These are phyloP conservation scores for Yarrowia alimentaria DNA, from an alignment of 805 yeast species.

Conservation along the genomic window DNA sequence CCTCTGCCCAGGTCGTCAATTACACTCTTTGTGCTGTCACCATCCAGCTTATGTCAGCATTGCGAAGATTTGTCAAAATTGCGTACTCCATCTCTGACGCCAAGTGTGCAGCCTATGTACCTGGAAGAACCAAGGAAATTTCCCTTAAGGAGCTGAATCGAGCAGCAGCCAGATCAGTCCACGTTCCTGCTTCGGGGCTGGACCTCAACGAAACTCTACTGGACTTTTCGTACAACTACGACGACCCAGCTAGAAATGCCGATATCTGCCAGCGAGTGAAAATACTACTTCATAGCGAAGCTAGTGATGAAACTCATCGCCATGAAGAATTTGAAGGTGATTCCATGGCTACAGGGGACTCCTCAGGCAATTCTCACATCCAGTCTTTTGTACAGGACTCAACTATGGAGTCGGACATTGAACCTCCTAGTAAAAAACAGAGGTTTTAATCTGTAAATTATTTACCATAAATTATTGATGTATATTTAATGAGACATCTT, in stretches of 20 bases:
- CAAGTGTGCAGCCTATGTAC: conserved; percentile 29
- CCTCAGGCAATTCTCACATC: too few relatives aligned
- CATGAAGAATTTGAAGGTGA: too few relatives aligned
- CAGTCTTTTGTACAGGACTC: too few relatives aligned
- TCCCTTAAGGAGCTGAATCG: conserved; percentile 11
- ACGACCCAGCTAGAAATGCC: conserved; percentile 1
- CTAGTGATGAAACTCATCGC: conserved; percentile 5
- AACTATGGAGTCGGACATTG: too few relatives aligned
- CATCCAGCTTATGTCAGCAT: conserved; percentile 22
- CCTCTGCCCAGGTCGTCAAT: conserved; percentile 40
- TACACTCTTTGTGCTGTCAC: conserved; percentile 23
- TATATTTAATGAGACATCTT: too few relatives aligned
- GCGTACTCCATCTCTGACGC: conserved; percentile 29
- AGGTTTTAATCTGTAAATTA: too few relatives aligned
- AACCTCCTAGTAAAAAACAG: too few relatives aligned
- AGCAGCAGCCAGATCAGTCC: conserved; percentile 7
- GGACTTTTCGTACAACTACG: not conserved
- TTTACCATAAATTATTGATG: too few relatives aligned
- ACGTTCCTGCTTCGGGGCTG: not conserved
- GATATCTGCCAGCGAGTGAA: conserved; percentile 4
- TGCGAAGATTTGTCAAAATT: conserved; percentile 27
- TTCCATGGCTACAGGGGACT: too few relatives aligned
- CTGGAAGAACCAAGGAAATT: conserved; percentile 16
- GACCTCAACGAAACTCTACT: not conserved
- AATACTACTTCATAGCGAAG: conserved; percentile 3